Percentiles rank a stretch among this genome's conserved stretches.
Conservation (phyloP, 2,329 filamentous ascomycete genomes). For the Cercospora sesami region DNA sequence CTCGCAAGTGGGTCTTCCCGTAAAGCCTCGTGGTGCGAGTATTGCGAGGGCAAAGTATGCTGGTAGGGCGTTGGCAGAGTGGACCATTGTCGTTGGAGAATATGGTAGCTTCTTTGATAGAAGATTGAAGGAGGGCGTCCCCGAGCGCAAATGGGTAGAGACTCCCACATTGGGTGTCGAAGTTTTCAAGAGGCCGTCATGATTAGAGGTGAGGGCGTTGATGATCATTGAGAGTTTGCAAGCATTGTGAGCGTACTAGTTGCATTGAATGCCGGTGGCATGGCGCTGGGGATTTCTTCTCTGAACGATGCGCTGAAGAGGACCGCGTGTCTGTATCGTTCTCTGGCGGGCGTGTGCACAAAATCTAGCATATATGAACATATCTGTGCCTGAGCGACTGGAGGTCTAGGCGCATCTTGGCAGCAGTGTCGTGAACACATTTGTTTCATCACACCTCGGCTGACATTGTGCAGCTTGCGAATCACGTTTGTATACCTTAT, state of each 20-base stretch:
- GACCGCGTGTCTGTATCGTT: not conserved
- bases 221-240: not conserved
- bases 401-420: not conserved
- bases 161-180: conserved; percentile 66
- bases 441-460: not conserved
- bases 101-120: conserved; percentile 80
- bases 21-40: conserved; percentile 42
- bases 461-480: not conserved
- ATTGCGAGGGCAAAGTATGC: conserved; percentile 57
- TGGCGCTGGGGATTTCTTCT: not conserved
- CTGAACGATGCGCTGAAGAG: not conserved
- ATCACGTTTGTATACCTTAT: not conserved
- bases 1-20: conserved; percentile 16
- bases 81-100: conserved; percentile 72
- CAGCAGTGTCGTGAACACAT: not conserved
- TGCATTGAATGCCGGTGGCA: conserved; percentile 3
- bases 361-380: not conserved
- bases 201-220: not conserved
- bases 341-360: not conserved
- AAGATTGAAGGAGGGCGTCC: conserved; percentile 70
- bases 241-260: conserved; percentile 13
- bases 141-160: conserved; percentile 66
- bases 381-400: not conserved
- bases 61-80: conserved; percentile 75
- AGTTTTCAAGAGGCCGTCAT: conserved; percentile 50